Evolutionary conservation across 768 basidiomycete species (phyloP), one percentile per base, ranked within the genome.

Genomic region (Tricholomella constricta): DNA sequence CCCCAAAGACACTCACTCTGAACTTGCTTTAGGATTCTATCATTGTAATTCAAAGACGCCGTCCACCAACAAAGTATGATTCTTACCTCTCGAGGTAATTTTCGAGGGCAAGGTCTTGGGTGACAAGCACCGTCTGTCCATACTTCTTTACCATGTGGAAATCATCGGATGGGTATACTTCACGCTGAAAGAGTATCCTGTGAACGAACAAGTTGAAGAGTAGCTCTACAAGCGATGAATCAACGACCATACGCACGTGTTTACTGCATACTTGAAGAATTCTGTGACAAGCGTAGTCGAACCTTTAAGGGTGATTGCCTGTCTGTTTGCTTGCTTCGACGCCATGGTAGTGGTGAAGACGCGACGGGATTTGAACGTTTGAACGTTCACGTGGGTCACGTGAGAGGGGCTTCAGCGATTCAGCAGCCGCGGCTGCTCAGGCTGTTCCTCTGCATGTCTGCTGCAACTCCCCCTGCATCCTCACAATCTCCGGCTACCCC

Each of bases 141-240:
- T 98, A 99, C 69, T 98, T 99, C 72, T 98, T 99, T 54, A 99
- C 96, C 92, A 97, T 95, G 66, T 93, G 89, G 68, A 99, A 99
- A 74, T 99, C 97, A 70, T 98, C 97, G 0, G 92, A 87, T 2
- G 97, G 97, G 68, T 98, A 99, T 17, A 99, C 90, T 52, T 93
- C 94, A 38, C 97, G 82, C 73, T 98, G 95, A 72, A 96, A 99
- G 48, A 99, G 76, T 62, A 98, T 96, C 14, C 94, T 97, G 66
- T 40, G 25, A 38, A 44, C 38, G 15, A 38, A 36, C 49, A 40
- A 53, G 52, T 59, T 59, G 38, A 60, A 55, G 36, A 41, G 31
- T 32, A 34, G 45, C 22, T 52, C 19, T n/a, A 32, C 19, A n/a
- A n/a, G n/a, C n/a, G 35, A 29, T 20, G 20, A 25, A 36, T 6